Base-by-base conservation (phyloP, 2,329 filamentous ascomycete genomes). In the Coniochaeta sp. region DNA sequence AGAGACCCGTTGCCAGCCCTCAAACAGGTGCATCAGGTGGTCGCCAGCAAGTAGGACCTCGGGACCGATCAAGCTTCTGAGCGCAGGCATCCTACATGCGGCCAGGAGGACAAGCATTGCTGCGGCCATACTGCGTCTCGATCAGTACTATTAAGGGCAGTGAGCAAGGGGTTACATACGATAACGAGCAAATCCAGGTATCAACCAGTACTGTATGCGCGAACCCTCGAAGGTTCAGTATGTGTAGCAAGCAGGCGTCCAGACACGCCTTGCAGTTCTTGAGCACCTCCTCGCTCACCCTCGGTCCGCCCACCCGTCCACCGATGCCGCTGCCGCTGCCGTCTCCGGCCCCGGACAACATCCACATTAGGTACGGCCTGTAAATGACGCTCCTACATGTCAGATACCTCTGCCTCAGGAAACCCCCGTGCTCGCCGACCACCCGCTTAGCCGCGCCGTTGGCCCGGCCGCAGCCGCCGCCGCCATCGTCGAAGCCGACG, bases 161-260 rank as follows among this genome's bases (percentile, higher is more conserved):
- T 19, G 3, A 14, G 3, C n/a, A 3, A 1, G 38, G 5, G 34
- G 4, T 16, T n/a, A 72, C 77, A 66, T 69, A 81, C 79, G 79
- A 81, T 0, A 83, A 64, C 0, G 79, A 79, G 54, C 80, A 83
- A 24, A 82, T 82, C 80, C 80, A 83, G 0, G 79, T 81, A 63
- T 83, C 80, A 1, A 82, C 74, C 36, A 83, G 66, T 0, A 82
- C 74, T 0, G 80, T 83, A 55, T 83, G 80, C 0, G 76, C 71
- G 59, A 79, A 81, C 0, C 76, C 75, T 24, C 76, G 65, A 3
- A 82, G 62, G 42, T 81, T 80, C 44, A 79, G 66, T 0, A 81
- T 79, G 58, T 82, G 80, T 42, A 81, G 62, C 16, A 79, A 64
- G 34, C 79, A 81, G 0, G 79, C 77, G 58, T 81, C 76, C 0